Conservation (phyloP, 768 basidiomycete genomes). For the Rhizopogon salebrosus region DNA sequence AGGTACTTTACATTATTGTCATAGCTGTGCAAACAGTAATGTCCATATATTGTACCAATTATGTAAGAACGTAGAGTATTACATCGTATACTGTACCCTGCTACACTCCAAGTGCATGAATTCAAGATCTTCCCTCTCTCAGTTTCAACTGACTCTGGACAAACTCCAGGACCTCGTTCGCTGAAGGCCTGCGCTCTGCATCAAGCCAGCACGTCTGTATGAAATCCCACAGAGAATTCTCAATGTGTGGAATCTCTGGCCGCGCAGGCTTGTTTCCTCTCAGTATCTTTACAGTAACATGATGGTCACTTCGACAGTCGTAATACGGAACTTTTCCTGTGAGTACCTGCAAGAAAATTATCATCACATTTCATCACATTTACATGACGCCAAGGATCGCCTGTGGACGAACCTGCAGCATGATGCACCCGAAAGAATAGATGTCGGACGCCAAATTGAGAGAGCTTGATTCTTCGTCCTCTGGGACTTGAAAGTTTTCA, state of each 20-base stretch:
- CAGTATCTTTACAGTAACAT: not conserved
- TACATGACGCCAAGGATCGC: slow-evolving; percentile 12
- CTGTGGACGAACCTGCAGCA: slow-evolving; percentile 24
- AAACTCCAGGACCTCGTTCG: not conserved
- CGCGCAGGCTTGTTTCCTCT: not conserved
- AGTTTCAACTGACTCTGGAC: slow-evolving; percentile 3
- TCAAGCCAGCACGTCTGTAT: slow-evolving; percentile 13
- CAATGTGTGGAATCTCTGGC: not conserved
- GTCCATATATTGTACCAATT: no score
- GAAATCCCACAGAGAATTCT: not conserved
- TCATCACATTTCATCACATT: not conserved
- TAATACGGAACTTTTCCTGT: slow-evolving; percentile 2
- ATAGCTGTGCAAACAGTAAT: no score
- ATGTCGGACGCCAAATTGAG: slow-evolving; percentile 14
- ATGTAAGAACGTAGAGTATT: no score
- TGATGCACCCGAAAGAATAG: slow-evolving; percentile 33
- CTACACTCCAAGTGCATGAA: no score
- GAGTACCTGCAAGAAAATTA: not conserved
- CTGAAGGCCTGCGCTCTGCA: not conserved
- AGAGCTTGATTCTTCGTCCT: not conserved
- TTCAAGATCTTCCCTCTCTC: not conserved
- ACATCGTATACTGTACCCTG: no score
- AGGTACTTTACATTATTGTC: not conserved
- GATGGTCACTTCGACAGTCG: not conserved
- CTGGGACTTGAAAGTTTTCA: slow-evolving; percentile 2